Conservation (phyloP, 257 asterid genomes). For the Jacaranda mimosifolia region DNA sequence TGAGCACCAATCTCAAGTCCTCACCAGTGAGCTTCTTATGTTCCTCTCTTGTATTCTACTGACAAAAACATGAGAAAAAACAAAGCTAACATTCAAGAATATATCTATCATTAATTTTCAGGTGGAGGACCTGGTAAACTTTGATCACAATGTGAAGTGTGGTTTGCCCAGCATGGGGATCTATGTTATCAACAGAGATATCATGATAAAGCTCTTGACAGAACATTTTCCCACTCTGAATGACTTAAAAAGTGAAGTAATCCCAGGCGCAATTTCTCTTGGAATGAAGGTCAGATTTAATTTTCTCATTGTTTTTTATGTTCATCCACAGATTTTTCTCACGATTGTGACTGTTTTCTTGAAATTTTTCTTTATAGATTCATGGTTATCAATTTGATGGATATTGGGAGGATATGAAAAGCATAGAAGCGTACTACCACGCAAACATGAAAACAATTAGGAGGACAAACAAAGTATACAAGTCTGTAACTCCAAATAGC, state of each 20-base stretch:
- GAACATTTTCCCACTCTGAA: conserved; percentile 68
- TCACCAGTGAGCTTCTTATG: conserved; percentile 39
- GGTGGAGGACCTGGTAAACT: conserved; percentile 38
- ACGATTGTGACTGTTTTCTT: neutral
- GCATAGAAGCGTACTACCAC: conserved; percentile 71
- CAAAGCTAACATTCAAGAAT: conserved; percentile 9
- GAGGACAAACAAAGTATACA: conserved; percentile 54
- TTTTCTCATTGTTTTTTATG: neutral
- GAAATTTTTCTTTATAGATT: conserved; percentile 41
- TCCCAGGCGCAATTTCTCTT: conserved; percentile 81
- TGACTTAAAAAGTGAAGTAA: conserved; percentile 69
- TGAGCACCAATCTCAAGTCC: conserved; percentile 20
- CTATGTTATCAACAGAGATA: conserved; percentile 70
- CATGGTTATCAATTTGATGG: conserved; percentile 69
- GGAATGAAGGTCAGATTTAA: conserved; percentile 72
- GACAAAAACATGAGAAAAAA: neutral
- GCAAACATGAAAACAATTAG: conserved; percentile 76
- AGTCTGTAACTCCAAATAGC: conserved; percentile 50
- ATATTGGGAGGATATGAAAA: conserved; percentile 92
- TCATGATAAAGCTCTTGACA: conserved; percentile 72
- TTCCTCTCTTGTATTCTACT: neutral
- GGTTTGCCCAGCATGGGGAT: conserved; percentile 78
- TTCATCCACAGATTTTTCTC: neutral
- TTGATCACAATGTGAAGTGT: neutral
- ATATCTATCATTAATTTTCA: conserved; percentile 39